Conservation (phyloP, 2,329 filamentous ascomycete genomes). For the Epichloe sylvatica region DNA sequence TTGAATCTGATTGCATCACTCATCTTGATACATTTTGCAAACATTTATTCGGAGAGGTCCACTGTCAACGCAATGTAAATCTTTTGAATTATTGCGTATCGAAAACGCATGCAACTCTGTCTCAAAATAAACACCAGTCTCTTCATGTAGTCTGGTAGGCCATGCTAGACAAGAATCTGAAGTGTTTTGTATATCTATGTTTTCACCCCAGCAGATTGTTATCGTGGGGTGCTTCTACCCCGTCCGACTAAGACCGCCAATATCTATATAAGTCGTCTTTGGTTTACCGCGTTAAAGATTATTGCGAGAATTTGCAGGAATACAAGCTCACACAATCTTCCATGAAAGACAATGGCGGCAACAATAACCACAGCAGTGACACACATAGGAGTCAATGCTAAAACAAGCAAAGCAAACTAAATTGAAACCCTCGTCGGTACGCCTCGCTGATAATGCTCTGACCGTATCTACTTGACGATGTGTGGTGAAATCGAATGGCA, state of each 20-base stretch:
- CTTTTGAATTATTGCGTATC: background rate
- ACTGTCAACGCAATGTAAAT: too few relatives aligned
- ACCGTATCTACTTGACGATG: slow-evolving; percentile 8
- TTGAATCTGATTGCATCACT: too few relatives aligned
- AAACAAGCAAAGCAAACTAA: slow-evolving; percentile 5
- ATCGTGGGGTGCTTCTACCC: background rate
- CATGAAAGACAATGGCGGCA: too few relatives aligned
- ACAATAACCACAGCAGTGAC: background rate
- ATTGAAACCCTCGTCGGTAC: slow-evolving; percentile 17
- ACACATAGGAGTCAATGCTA: background rate
- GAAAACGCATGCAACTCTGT: background rate
- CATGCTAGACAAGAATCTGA: too few relatives aligned
- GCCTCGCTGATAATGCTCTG: slow-evolving; percentile 22
- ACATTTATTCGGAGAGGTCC: too few relatives aligned
- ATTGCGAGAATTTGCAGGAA: background rate
- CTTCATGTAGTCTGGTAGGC: too few relatives aligned
- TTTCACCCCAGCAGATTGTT: too few relatives aligned
- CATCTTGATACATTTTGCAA: too few relatives aligned
- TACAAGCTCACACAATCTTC: background rate
- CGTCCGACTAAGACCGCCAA: background rate
- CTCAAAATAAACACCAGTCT: too few relatives aligned
- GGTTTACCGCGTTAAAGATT: background rate
- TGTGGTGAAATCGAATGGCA: background rate
- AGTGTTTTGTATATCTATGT: too few relatives aligned
- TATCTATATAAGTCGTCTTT: background rate